Conservation (phyloP, 169 alveolate species). For the Eimeria acervulina region DNA sequence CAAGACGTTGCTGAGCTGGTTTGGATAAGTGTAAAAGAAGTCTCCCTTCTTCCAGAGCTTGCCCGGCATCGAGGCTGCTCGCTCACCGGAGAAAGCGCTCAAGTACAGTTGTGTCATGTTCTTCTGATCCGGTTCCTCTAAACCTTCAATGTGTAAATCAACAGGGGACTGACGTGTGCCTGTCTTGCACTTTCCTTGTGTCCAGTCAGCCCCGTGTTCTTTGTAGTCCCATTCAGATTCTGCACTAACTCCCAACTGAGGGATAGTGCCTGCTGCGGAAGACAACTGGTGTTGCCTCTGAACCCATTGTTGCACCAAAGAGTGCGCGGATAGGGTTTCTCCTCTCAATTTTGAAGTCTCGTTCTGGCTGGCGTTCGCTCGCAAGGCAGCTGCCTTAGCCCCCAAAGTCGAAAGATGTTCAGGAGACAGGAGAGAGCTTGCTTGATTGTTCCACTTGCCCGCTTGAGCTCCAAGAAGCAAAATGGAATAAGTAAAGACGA, state of each 20-base stretch:
- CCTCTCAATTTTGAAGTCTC: constrained; percentile 49
- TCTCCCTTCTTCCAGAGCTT: constrained; percentile 91
- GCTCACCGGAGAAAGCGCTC: constrained; percentile 85
- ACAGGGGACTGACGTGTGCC: constrained; percentile 92
- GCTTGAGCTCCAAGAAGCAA: constrained; percentile 1
- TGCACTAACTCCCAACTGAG: constrained; percentile 65
- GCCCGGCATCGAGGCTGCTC: constrained; percentile 74
- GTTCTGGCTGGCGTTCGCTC: constrained; percentile 56
- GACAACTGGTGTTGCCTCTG: constrained; percentile 7
- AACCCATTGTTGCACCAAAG: constrained; percentile 71
- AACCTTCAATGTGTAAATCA: constrained; percentile 89
- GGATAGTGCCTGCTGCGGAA: constrained; percentile 53
- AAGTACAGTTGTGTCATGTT: constrained; percentile 87
- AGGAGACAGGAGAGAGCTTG: constrained; percentile 48
- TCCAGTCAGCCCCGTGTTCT: constrained; percentile 91
- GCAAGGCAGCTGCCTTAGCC: constrained; percentile 51
- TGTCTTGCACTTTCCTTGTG: constrained; percentile 86
- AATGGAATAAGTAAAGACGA: background rate
- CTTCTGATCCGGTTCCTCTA: constrained; percentile 84
- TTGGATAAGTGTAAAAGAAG: constrained; percentile 89
- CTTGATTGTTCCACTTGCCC: constrained; percentile 45
- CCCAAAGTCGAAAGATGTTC: constrained; percentile 61
- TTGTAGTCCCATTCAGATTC: constrained; percentile 87
- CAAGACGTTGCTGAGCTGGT: constrained; percentile 86
- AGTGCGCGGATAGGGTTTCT: constrained; percentile 55